These are phyloP conservation scores for Odonthalia washingtoniensis DNA, from an alignment of 31 red algal species.

Conservation along the genomic window DNA sequence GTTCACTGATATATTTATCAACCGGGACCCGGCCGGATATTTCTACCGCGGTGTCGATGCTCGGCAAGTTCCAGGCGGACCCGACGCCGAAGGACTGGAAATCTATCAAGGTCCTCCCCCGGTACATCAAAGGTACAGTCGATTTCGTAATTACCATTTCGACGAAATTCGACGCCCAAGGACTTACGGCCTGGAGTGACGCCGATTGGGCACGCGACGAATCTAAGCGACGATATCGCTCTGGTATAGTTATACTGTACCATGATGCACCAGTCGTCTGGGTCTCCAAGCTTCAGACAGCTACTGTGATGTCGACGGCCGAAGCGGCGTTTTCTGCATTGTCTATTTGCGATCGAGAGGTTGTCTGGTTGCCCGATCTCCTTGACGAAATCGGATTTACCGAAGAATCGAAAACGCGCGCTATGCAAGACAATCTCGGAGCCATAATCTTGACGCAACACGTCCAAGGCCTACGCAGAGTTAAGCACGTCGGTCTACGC, in stretches of 20 bases:
- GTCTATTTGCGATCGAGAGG: conserved; percentile 5
- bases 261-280: too few relatives aligned
- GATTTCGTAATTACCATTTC: too few relatives aligned
- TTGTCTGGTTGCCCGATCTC: conserved; percentile 20
- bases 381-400: not conserved
- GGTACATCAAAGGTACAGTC: too few relatives aligned
- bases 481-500: conserved; percentile 36
- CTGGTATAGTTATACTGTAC: too few relatives aligned
- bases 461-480: conserved; percentile 40
- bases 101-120: too few relatives aligned
- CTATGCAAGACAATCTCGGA: conserved; percentile 38
- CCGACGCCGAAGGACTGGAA: too few relatives aligned
- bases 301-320: conserved; percentile 12
- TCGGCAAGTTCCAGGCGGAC: conserved; percentile 48
- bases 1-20: too few relatives aligned
- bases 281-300: conserved; percentile 16
- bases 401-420: not conserved
- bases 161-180: too few relatives aligned
- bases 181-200: too few relatives aligned
- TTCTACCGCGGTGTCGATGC: conserved; percentile 41
- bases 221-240: too few relatives aligned
- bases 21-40: conserved; percentile 55
- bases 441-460: conserved; percentile 22
- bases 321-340: conserved; percentile 43
- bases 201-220: too few relatives aligned